Evolutionary conservation across 2,329 filamentous ascomycete species (phyloP).

Genomic region (Canariomyces notabilis): DNA sequence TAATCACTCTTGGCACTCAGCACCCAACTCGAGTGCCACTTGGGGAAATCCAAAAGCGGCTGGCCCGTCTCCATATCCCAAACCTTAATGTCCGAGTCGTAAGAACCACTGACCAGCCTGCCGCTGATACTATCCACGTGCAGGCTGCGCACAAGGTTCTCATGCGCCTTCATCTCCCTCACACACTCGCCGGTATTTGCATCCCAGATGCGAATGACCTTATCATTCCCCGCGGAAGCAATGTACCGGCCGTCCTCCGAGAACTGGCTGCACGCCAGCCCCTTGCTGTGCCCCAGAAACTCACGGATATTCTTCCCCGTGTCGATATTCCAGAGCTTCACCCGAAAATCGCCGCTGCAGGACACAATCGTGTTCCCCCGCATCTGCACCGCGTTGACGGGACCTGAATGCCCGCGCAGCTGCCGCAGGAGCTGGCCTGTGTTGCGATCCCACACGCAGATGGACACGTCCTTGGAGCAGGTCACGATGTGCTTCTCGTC

Average conservation of each 20-base stretch:
- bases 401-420: conserved; percentile 79
- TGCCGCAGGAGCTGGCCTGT: conserved; percentile 73
- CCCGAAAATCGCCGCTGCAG: conserved; percentile 86
- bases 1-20: conserved; percentile 95
- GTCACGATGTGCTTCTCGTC: conserved; percentile 91
- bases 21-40: conserved; percentile 96
- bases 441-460: conserved; percentile 88
- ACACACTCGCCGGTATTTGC: conserved; percentile 83
- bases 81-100: conserved; percentile 93
- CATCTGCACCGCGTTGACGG: conserved; percentile 94
- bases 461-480: conserved; percentile 91
- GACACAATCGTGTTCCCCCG: conserved; percentile 89
- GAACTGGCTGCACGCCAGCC: conserved; percentile 92
- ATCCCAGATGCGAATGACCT: conserved; percentile 93
- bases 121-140: conserved; percentile 86
- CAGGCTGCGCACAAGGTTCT: conserved; percentile 79
- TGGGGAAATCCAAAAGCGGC: conserved; percentile 77
- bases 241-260: conserved; percentile 92
- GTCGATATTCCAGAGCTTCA: conserved; percentile 93
- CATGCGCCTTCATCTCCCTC: conserved; percentile 75
- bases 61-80: conserved; percentile 80
- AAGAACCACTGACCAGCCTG: conserved; percentile 84
- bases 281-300: conserved; percentile 84
- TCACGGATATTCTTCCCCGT: conserved; percentile 85
- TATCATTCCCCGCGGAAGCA: conserved; percentile 90